A percentile compares a stretch with the other conserved stretches of the same genome.
Conservation (phyloP, 495 filamentous ascomycete species). For the Podospora conica region DNA sequence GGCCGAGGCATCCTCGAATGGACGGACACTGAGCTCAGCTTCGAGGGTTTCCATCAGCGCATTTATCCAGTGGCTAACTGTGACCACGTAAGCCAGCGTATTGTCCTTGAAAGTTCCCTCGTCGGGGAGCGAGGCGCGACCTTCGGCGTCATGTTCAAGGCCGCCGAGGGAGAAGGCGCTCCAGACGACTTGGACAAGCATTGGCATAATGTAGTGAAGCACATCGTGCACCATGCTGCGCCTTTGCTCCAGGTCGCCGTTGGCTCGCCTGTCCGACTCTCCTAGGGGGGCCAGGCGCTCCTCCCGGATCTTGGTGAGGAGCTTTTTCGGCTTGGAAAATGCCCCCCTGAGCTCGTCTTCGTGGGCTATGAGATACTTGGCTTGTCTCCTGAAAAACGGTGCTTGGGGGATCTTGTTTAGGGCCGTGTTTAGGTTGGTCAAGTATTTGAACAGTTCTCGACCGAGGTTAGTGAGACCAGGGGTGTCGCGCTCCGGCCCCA, state of each 20-base stretch:
- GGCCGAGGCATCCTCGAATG: neutral
- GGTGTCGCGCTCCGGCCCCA: neutral
- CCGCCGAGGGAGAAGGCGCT: conserved; percentile 9
- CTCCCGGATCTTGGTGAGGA: neutral
- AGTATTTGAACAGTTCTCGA: neutral
- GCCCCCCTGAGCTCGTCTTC: neutral
- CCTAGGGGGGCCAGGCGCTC: neutral
- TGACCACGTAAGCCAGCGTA: conserved; percentile 5
- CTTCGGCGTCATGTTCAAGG: neutral
- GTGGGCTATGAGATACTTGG: neutral
- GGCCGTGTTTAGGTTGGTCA: neutral
- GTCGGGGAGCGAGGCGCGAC: neutral
- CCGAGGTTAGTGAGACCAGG: neutral
- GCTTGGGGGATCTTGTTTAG: neutral
- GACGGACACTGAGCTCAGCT: neutral
- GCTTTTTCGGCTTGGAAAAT: neutral
- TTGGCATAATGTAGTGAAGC: conserved; percentile 5
- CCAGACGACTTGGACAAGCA: conserved; percentile 9
- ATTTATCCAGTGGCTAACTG: conserved; percentile 6
- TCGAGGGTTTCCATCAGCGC: neutral
- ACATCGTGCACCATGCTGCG: neutral
- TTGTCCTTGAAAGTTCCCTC: conserved; percentile 6
- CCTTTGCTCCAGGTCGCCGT: neutral
- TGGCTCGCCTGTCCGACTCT: neutral
- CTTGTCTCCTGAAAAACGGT: neutral